phyloP scores from a whole-genome alignment of 2,329 filamentous ascomycete species.

The Cladophialophora exuberans region DNA sequence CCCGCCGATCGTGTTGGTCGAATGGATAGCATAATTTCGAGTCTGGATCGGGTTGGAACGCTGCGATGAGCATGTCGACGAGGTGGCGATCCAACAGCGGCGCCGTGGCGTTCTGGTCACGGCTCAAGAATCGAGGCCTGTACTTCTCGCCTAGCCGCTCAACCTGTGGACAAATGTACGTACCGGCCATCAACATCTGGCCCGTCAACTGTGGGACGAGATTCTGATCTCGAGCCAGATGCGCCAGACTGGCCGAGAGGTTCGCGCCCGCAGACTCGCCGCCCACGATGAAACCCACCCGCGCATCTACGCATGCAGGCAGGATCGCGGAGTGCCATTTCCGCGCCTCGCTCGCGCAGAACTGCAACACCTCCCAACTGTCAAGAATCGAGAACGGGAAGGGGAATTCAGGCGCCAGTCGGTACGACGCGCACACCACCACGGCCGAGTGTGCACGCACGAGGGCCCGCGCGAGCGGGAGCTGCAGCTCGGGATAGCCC shows the following conservation, averaged over 20 bases:
- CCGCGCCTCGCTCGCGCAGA: slow-evolving; percentile 38
- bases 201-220: slow-evolving; percentile 51
- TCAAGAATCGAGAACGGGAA: slow-evolving; percentile 52
- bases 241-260: slow-evolving; percentile 44
- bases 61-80: slow-evolving; percentile 35
- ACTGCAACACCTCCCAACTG: slow-evolving; percentile 51
- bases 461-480: slow-evolving; percentile 29
- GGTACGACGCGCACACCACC: slow-evolving; percentile 34
- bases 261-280: slow-evolving; percentile 53
- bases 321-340: slow-evolving; percentile 38
- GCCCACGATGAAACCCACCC: slow-evolving; percentile 53
- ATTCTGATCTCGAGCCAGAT: slow-evolving; percentile 46
- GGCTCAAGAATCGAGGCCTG: slow-evolving; percentile 42
- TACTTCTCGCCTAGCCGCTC: slow-evolving; percentile 44
- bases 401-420: slow-evolving; percentile 51
- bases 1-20: slow-evolving; percentile 32
- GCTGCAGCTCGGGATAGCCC: slow-evolving; percentile 32
- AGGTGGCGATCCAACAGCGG: slow-evolving; percentile 38
- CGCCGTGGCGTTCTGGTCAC: slow-evolving; percentile 47
- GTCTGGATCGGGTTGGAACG: slow-evolving; percentile 38
- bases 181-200: slow-evolving; percentile 47
- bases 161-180: slow-evolving; percentile 37
- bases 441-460: slow-evolving; percentile 31
- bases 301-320: slow-evolving; percentile 44
- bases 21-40: slow-evolving; percentile 41